These are phyloP conservation scores for Hygrophorus pudorinus DNA, from an alignment of 768 basidiomycete species.

Conservation along the genomic window DNA sequence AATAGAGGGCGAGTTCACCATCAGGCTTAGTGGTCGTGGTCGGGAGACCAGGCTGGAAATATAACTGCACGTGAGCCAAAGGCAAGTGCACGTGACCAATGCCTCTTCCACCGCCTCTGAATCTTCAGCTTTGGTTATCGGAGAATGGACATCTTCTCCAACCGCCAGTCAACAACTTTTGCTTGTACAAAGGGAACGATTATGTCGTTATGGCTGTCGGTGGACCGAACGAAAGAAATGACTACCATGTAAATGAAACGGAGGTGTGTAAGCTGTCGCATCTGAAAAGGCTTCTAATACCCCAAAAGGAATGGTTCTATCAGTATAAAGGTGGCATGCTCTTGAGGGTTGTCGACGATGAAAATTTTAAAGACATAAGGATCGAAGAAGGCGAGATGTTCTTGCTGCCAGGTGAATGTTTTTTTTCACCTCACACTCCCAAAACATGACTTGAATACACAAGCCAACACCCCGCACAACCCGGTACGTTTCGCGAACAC, in stretches of 20 bases:
- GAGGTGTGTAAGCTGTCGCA: constrained; percentile 40
- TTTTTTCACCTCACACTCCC: background rate
- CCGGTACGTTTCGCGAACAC: constrained; percentile 88
- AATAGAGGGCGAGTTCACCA: constrained; percentile 24
- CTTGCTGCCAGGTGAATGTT: constrained; percentile 67
- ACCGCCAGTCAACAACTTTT: constrained; percentile 92
- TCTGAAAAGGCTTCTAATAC: background rate
- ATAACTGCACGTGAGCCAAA: background rate
- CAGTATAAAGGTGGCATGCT: constrained; percentile 94
- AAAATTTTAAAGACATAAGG: constrained; percentile 69
- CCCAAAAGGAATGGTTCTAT: constrained; percentile 88
- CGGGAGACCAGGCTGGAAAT: no score
- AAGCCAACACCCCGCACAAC: constrained; percentile 94
- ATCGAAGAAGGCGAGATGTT: constrained; percentile 98
- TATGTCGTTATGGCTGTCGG: constrained; percentile 95
- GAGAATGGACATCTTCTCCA: constrained; percentile 73
- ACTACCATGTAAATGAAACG: constrained; percentile 94
- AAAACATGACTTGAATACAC: background rate
- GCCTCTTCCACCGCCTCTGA: constrained; percentile 75
- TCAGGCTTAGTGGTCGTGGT: no score
- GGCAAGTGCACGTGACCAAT: constrained; percentile 24
- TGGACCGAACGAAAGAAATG: constrained; percentile 89
- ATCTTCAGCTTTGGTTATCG: constrained; percentile 82
- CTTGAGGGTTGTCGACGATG: constrained; percentile 75
- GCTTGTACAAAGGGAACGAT: constrained; percentile 72